Conservation (phyloP, 305 asterid species). For the Euphrasia arctica region DNA sequence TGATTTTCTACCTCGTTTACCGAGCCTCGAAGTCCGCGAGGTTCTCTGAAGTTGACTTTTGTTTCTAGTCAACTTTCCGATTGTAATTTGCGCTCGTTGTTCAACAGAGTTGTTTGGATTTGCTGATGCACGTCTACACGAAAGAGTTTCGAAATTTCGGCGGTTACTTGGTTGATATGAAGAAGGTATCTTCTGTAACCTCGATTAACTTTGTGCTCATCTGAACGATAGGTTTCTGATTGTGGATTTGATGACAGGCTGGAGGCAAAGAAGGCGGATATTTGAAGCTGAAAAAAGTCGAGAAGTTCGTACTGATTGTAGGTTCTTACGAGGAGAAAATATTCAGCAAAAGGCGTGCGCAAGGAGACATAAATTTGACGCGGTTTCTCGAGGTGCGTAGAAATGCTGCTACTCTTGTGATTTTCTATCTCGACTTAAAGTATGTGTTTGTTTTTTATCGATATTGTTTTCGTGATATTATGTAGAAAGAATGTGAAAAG, state of each 20-base stretch:
- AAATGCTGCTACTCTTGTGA: no score
- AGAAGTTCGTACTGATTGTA: conserved; percentile 42
- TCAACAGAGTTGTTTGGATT: conserved; percentile 47
- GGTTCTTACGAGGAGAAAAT: conserved; percentile 53
- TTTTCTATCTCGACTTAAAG: not conserved
- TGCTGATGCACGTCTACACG: conserved; percentile 50
- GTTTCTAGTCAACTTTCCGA: no score
- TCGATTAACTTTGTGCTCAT: not conserved
- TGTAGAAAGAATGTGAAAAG: conserved; percentile 29
- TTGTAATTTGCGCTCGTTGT: no score
- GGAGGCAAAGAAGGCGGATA: conserved; percentile 31
- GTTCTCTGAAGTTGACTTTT: no score
- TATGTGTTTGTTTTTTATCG: not conserved
- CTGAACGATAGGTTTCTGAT: not conserved
- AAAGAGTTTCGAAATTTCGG: conserved; percentile 48
- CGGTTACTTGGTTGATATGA: conserved; percentile 53
- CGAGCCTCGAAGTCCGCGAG: conserved; percentile 54
- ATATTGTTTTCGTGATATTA: not conserved
- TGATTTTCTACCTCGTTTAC: conserved; percentile 64
- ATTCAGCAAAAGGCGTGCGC: conserved; percentile 43
- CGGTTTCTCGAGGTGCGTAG: no score
- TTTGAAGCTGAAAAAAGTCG: conserved; percentile 44
- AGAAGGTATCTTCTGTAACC: conserved; percentile 29
- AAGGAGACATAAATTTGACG: conserved; percentile 28
- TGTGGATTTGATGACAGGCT: conserved; percentile 31